A percentile compares a stretch with the other conserved stretches of the same genome.
Conservation (phyloP, 768 basidiomycete genomes). For the Tricholoma terreum region DNA sequence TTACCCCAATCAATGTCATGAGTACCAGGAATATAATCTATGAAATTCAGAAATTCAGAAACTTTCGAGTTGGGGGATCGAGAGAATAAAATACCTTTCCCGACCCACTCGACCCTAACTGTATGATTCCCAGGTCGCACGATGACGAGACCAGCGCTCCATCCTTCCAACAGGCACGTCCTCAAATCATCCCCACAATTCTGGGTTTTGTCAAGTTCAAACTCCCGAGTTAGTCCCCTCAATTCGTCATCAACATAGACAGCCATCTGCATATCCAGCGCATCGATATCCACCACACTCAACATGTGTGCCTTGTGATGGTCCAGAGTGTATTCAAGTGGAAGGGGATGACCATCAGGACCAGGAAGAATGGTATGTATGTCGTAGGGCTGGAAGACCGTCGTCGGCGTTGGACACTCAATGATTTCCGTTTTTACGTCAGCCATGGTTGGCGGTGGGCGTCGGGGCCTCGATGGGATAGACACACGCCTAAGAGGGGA, state of each 20-base stretch:
- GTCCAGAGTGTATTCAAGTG: slow-evolving; percentile 20
- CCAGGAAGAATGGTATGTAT: slow-evolving; percentile 15
- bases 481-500: no score
- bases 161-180: slow-evolving; percentile 13
- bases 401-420: slow-evolving; percentile 3
- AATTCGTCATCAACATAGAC: slow-evolving; percentile 17
- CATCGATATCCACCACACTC: slow-evolving; percentile 18
- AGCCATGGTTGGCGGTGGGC: neutral
- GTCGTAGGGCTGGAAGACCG: slow-evolving; percentile 11
- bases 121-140: slow-evolving; percentile 21
- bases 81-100: slow-evolving; percentile 14
- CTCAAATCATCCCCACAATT: slow-evolving; percentile 16
- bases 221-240: slow-evolving; percentile 12
- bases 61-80: neutral
- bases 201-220: slow-evolving; percentile 12
- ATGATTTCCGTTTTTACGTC: neutral
- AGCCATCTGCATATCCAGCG: slow-evolving; percentile 17
- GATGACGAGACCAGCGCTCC: slow-evolving; percentile 15
- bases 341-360: slow-evolving; percentile 11
- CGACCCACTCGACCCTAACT: slow-evolving; percentile 18
- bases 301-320: slow-evolving; percentile 14
- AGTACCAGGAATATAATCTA: slow-evolving; percentile 4
- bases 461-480: neutral
- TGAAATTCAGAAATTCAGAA: neutral
- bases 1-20: slow-evolving; percentile 12